phyloP scores from a whole-genome alignment of 78 protist species.

The Goniomonas avonlea region DNA sequence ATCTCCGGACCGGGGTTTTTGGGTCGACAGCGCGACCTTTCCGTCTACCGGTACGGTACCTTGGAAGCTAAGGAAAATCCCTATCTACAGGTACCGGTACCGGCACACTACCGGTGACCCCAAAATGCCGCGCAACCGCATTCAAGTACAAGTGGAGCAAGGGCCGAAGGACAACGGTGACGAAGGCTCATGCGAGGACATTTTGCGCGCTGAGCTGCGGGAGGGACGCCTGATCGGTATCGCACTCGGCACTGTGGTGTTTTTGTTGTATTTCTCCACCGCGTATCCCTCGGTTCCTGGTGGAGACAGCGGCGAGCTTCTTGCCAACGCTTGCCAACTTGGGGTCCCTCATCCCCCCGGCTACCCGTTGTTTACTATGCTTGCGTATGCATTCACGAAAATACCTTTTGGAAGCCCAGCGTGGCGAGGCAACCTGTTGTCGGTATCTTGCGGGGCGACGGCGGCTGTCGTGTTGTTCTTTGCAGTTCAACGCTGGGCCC shows the following conservation, averaged over 20 bases:
- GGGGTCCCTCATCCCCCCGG: conserved; percentile 77
- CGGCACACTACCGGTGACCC: too few relatives aligned
- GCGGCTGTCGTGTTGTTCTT: neutral
- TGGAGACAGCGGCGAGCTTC: conserved; percentile 68
- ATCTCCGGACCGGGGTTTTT: too few relatives aligned
- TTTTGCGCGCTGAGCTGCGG: too few relatives aligned
- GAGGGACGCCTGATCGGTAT: neutral
- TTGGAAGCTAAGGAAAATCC: too few relatives aligned
- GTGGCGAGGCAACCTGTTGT: neutral
- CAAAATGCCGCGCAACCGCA: too few relatives aligned
- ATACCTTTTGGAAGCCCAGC: neutral
- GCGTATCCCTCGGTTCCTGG: conserved; percentile 60
- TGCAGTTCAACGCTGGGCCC: neutral
- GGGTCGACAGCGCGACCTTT: too few relatives aligned
- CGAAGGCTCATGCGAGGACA: too few relatives aligned
- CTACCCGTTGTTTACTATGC: conserved; percentile 24
- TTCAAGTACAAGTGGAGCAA: too few relatives aligned
- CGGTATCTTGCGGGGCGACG: neutral
- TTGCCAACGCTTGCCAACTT: conserved; percentile 36
- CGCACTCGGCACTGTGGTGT: neutral
- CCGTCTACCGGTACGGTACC: too few relatives aligned
- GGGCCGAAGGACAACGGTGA: too few relatives aligned
- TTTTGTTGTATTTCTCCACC: conserved; percentile 33
- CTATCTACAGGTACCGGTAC: too few relatives aligned
- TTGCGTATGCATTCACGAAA: neutral